A percentile compares a stretch with the other conserved stretches of the same genome.
phyloP scores from a whole-genome alignment of 2,329 filamentous ascomycete species.

The Exserohilum turcica region DNA sequence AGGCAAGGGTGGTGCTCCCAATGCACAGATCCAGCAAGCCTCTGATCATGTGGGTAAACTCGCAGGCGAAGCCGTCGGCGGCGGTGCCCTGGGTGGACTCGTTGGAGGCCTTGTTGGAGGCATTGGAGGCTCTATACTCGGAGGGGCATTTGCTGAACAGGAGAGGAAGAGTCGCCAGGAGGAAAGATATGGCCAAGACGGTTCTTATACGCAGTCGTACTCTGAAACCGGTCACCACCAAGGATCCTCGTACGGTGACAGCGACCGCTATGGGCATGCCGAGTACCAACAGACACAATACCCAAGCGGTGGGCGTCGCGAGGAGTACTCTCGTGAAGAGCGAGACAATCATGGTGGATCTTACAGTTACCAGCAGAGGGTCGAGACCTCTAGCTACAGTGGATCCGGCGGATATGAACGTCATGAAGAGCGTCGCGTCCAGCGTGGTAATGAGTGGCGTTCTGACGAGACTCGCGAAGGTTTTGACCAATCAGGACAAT shows the following conservation, averaged over 20 bases:
- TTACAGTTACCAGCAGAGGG: constrained; percentile 65
- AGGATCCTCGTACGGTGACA: constrained; percentile 37
- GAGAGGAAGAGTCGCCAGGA: constrained; percentile 61
- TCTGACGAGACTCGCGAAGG: constrained; percentile 46
- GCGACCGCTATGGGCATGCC: constrained; percentile 64
- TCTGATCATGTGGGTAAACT: constrained; percentile 54
- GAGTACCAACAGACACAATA: constrained; percentile 65
- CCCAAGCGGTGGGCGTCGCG: constrained; percentile 61
- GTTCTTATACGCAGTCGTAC: constrained; percentile 65
- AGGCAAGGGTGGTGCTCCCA: constrained; percentile 53
- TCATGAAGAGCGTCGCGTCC: constrained; percentile 61
- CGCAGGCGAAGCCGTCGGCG: constrained; percentile 65
- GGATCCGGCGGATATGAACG: constrained; percentile 63
- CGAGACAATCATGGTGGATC: constrained; percentile 54
- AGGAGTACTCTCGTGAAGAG: constrained; percentile 66
- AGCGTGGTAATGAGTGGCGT: constrained; percentile 50
- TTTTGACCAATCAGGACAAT: constrained; percentile 45
- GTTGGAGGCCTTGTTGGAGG: constrained; percentile 69
- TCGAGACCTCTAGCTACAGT: constrained; percentile 57
- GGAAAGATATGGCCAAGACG: constrained; percentile 62
- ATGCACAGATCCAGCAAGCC: constrained; percentile 36
- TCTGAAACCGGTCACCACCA: constrained; percentile 64
- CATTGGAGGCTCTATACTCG: constrained; percentile 66
- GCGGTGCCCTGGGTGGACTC: constrained; percentile 70
- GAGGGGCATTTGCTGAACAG: constrained; percentile 60